These are phyloP conservation scores for Paulinella micropora DNA, from an alignment of 78 protist species.

Conservation along the genomic window DNA sequence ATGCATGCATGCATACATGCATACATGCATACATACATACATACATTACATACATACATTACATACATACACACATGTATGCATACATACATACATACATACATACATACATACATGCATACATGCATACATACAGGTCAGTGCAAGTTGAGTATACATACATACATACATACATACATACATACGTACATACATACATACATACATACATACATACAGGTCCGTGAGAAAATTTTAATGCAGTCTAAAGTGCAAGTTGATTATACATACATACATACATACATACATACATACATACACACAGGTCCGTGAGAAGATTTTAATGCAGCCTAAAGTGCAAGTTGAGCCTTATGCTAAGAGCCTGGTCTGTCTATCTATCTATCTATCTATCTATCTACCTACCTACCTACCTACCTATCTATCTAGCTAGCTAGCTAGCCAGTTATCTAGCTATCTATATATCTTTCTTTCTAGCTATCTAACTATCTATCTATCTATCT, in stretches of 20 bases:
- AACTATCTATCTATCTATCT: no score
- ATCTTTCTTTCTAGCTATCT: no score
- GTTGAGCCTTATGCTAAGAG: no score
- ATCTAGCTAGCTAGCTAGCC: no score
- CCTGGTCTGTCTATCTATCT: no score
- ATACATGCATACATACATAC: background rate
- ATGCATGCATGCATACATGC: background rate
- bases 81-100: background rate
- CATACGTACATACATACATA: background rate
- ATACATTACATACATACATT: background rate
- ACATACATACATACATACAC: background rate
- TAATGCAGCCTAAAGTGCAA: no score
- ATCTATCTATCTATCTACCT: no score
- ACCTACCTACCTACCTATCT: no score
- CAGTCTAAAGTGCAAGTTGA: no score
- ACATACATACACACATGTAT: background rate
- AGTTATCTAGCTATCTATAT: no score
- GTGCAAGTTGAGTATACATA: background rate
- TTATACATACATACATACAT: background rate
- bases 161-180: background rate
- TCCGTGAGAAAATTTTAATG: background rate
- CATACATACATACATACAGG: background rate
- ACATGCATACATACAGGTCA: background rate
- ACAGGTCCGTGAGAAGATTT: background rate
- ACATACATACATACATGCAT: background rate